Base-by-base conservation (phyloP, 1,139 yeast genomes). In the Taphrina sp. region DNA sequence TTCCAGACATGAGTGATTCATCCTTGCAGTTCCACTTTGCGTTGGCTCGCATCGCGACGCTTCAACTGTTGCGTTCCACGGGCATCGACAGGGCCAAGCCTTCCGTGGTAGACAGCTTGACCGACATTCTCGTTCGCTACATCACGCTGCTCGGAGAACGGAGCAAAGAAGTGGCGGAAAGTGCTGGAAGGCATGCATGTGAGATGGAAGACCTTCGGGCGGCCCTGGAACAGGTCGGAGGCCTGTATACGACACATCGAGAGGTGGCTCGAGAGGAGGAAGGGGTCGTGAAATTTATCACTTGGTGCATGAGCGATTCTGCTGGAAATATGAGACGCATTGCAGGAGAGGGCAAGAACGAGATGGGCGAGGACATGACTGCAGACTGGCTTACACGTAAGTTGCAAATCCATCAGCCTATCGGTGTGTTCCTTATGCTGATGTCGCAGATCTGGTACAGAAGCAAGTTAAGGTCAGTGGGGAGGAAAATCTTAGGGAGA, bases 11-110 rank as follows among this genome's bases (percentile, higher is more conserved):
- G 56, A 42, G 42, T 16, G 49, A 42, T 28, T 10, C 42, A n/a
- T 34, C 23, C 23, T 56, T 45, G 22, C 53, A 41, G 5, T 57
- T 58, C 17, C 53, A 49, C 41, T 58, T 58, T 26, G 39, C 59
- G 12, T 16, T 58, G 22, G 56, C 57, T 41, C 52, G 60, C 33
- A 47, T 58, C 19, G 26, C 51, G 12, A 55, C 60, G 3, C 24
- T 49, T 3, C 95, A 77, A 70, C 72, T 85, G 16, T 73, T 86
- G 51, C 78, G 85, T 58, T 77, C 87, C 0, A 75, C 80, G 17
- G 95, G 95, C 0, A 82, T 85, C 62, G 95, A 85, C 63, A 75
- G 81, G 62, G 79, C 87, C 60, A 73, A 80, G 44, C 84, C 87
- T 1, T 71, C 78, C 5, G 76, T 82, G 5, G 71, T 85, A 10